These are phyloP conservation scores for Tephrocybe sp. DNA, from an alignment of 768 basidiomycete species.

Conservation along the genomic window DNA sequence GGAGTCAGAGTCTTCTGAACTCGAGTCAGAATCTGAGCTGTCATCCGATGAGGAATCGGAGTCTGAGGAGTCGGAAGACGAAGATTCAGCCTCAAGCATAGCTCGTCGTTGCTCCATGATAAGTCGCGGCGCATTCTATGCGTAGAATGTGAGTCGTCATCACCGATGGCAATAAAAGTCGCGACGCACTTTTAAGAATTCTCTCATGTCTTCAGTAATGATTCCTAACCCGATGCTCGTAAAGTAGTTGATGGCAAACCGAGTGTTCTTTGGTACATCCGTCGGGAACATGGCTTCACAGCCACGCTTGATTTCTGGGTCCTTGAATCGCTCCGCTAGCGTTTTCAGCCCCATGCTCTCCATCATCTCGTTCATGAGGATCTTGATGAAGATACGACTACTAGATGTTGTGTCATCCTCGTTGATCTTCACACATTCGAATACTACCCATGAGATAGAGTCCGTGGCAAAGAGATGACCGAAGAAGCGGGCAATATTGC, in stretches of 20 bases:
- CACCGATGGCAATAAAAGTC: neutral
- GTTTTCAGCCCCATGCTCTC: constrained; percentile 90
- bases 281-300: constrained; percentile 91
- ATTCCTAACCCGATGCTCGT: constrained; percentile 91
- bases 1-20: constrained; percentile 20
- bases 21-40: constrained; percentile 24
- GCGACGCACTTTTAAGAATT: constrained; percentile 82
- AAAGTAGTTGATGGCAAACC: constrained; percentile 97
- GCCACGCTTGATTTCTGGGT: constrained; percentile 72
- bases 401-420: constrained; percentile 98
- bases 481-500: constrained; percentile 97
- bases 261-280: constrained; percentile 95
- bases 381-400: constrained; percentile 96
- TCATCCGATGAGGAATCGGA: constrained; percentile 33
- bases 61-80: constrained; percentile 38
- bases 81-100: constrained; percentile 69
- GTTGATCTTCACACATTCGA: constrained; percentile 87
- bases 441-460: constrained; percentile 84
- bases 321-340: constrained; percentile 88
- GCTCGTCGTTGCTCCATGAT: constrained; percentile 95
- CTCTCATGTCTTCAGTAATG: constrained; percentile 95
- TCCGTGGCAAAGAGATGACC: constrained; percentile 89
- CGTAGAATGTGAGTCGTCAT: constrained; percentile 10
- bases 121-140: constrained; percentile 84
- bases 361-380: constrained; percentile 93